phyloP scores from a whole-genome alignment of 164 flowering plant genomes.

The Macadamia integrifolia region DNA sequence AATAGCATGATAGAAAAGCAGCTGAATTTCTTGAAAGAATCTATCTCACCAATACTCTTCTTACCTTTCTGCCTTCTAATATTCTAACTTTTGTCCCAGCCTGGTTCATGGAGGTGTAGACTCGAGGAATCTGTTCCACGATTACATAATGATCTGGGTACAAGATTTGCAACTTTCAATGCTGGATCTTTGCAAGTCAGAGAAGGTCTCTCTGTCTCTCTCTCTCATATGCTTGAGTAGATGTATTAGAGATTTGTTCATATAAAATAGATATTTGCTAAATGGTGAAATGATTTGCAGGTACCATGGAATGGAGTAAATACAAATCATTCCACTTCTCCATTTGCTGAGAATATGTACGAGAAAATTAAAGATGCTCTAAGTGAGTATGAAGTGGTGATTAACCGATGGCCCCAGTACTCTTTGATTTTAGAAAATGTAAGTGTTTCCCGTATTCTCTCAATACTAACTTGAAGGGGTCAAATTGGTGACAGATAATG shows the following conservation, averaged over 20 bases:
- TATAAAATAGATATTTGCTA: no score
- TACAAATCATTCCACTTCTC: slow-evolving; percentile 77
- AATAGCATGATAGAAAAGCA: background rate
- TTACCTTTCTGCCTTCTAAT: slow-evolving; percentile 2
- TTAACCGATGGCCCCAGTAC: slow-evolving; percentile 87
- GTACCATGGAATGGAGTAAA: slow-evolving; percentile 68
- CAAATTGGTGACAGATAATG: background rate
- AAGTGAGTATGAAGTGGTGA: slow-evolving; percentile 69
- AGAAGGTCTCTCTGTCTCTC: slow-evolving; percentile 58
- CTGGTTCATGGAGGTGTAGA: slow-evolving; percentile 68
- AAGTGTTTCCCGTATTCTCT: slow-evolving; percentile 22
- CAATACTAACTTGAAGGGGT: background rate
- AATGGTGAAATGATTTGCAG: slow-evolving; percentile 24
- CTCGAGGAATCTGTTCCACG: slow-evolving; percentile 61
- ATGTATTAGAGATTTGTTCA: no score
- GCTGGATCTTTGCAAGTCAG: slow-evolving; percentile 84
- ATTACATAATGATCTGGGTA: slow-evolving; percentile 80
- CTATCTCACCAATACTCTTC: background rate
- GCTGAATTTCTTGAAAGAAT: background rate
- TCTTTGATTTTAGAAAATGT: slow-evolving; percentile 69
- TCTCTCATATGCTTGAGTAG: background rate
- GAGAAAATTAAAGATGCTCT: slow-evolving; percentile 56
- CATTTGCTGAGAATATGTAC: slow-evolving; percentile 88
- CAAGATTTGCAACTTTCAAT: slow-evolving; percentile 72
- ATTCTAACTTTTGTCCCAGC: slow-evolving; percentile 27